A percentile compares a stretch with the other conserved stretches of the same genome.
These are phyloP conservation scores for Rhodotorula sp. DNA, from an alignment of 1,284 basidiomycete species.

Conservation along the genomic window DNA sequence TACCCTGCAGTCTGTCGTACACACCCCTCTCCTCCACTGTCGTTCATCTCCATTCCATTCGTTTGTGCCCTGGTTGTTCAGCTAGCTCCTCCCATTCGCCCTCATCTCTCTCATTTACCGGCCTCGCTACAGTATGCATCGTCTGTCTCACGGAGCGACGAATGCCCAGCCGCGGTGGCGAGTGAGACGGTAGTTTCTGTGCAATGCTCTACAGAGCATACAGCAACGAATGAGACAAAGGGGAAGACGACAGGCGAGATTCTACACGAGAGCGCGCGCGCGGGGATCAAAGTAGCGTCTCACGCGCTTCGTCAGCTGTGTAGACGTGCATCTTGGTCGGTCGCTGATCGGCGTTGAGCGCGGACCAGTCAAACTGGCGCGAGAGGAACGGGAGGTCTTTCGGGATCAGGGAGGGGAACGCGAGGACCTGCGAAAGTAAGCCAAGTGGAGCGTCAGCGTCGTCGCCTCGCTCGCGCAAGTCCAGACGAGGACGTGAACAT, in stretches of 20 bases:
- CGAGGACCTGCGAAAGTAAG: constrained; percentile 18
- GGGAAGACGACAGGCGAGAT: neutral
- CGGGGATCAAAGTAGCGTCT: constrained; percentile 4
- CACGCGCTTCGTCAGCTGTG: constrained; percentile 23
- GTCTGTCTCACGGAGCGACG: too few species aligned
- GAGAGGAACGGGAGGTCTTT: constrained; percentile 27
- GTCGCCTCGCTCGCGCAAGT: too few species aligned
- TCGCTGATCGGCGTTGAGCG: constrained; percentile 1
- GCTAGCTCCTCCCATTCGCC: too few species aligned
- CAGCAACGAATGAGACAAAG: neutral
- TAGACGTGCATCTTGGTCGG: constrained; percentile 25
- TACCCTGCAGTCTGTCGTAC: too few species aligned
- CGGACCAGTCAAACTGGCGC: constrained; percentile 16
- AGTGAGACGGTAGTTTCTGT: too few species aligned
- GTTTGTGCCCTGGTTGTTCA: too few species aligned
- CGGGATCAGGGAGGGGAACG: constrained; percentile 23
- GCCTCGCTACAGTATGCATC: too few species aligned
- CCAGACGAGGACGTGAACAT: neutral
- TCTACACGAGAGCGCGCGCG: neutral
- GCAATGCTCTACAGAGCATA: neutral
- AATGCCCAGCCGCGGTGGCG: too few species aligned
- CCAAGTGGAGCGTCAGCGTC: neutral
- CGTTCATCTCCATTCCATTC: too few species aligned
- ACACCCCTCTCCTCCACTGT: too few species aligned
- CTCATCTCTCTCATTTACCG: too few species aligned